Base-by-base conservation (phyloP, 164 flowering plant genomes). In the Echeveria elegans region DNA sequence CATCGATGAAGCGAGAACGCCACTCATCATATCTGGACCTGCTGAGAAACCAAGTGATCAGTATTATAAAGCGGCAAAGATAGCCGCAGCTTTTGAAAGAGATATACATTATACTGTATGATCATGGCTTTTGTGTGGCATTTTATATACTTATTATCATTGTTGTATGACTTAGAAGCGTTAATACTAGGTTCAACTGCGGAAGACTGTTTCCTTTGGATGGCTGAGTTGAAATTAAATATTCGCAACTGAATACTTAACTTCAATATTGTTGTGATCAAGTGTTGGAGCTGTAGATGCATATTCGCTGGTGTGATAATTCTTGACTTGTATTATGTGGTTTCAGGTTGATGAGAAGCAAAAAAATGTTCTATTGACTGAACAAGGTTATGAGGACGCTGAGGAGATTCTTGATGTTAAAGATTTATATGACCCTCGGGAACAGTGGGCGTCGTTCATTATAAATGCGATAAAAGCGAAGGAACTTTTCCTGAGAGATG, bases 1-100 rank as follows among this genome's bases (percentile, higher is more conserved):
- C 52, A 91, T 94, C 74, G 99, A 94, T 83, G 99, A 94, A 81
- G 99, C 97, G 72, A 86, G 99, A 78, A 94, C 99, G 37, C 97
- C 99, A 62, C 95, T 94, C 64, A 94, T 91, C 74, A 91, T 94
- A 78, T 94, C 99, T 47, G 99, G 99, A 56, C 86, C 96, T 60
- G 99, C 99, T 70, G 97, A 94, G 69, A 94, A 85, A 75, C 99
- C 99, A 59, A 91, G 99, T 77, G 99, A 89, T 68, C 79, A 74
- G 14, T 94, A 91, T 73, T 91, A 89, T 64, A 94, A 94, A 80
- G 96, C 99, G 76, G 97, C 99, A 70, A 94, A 91, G 74, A 80
- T 94, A 41, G 97, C 99, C 30, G 76, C 87, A 43, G 97, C 92
- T 60, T 94, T 89, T 81, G 96, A 89, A 72, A 78, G 86, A 68